A percentile compares a stretch with the other conserved stretches of the same genome.
Conservation (phyloP, 2,329 filamentous ascomycete genomes). For the Dactylellina drechsleri region DNA sequence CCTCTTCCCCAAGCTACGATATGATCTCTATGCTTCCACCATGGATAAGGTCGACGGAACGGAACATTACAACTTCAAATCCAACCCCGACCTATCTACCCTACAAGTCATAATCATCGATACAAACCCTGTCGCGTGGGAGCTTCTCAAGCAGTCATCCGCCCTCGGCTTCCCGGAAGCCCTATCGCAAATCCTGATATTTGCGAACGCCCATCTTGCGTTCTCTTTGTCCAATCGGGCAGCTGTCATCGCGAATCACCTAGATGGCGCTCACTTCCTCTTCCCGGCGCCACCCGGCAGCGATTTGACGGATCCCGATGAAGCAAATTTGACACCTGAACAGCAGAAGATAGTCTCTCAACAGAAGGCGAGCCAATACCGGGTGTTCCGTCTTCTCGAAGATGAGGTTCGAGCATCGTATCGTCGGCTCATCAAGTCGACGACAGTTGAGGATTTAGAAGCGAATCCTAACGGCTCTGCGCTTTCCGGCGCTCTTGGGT, state of each 20-base stretch:
- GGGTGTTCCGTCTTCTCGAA: slow-evolving; percentile 88
- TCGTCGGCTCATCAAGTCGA: slow-evolving; percentile 75
- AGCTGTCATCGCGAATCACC: slow-evolving; percentile 88
- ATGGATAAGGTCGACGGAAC: slow-evolving; percentile 61
- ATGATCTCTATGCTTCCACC: slow-evolving; percentile 16
- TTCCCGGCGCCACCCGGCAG: slow-evolving; percentile 71
- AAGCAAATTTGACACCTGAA: slow-evolving; percentile 64
- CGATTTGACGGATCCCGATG: slow-evolving; percentile 62
- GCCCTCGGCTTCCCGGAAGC: slow-evolving; percentile 83
- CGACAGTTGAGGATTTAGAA: slow-evolving; percentile 72
- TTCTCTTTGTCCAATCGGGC: slow-evolving; percentile 94
- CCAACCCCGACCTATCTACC: slow-evolving; percentile 71
- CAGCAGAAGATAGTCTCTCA: slow-evolving; percentile 62
- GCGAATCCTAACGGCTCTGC: slow-evolving; percentile 73
- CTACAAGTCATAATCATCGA: slow-evolving; percentile 91
- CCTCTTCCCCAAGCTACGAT: slow-evolving; percentile 1
- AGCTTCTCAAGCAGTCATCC: slow-evolving; percentile 71
- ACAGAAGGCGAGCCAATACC: slow-evolving; percentile 78
- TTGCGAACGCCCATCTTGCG: slow-evolving; percentile 94
- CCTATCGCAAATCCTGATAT: slow-evolving; percentile 89
- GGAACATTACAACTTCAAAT: slow-evolving; percentile 61
- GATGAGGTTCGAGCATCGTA: slow-evolving; percentile 79
- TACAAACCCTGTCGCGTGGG: slow-evolving; percentile 96
- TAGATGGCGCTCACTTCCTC: slow-evolving; percentile 85
- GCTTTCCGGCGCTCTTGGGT: slow-evolving; percentile 87